These are phyloP conservation scores for Kwoniella shandongensis DNA, from an alignment of 768 basidiomycete genomes.

Conservation along the genomic window DNA sequence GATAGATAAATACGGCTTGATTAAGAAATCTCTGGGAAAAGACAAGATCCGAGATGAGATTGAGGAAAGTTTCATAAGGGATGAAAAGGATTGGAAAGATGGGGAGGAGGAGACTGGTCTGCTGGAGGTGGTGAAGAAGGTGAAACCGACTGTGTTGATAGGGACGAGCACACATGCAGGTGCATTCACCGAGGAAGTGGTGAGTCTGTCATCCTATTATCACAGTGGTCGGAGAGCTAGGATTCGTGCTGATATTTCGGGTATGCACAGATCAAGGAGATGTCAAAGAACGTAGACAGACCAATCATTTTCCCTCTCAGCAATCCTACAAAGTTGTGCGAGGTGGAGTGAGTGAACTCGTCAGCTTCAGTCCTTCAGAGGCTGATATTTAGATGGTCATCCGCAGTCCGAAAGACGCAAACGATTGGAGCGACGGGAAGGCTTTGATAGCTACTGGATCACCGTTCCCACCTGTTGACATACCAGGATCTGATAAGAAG, in stretches of 20 bases:
- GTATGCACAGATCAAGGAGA: slow-evolving; percentile 48
- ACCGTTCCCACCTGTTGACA: slow-evolving; percentile 70
- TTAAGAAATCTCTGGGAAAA: slow-evolving; percentile 59
- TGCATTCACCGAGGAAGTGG: slow-evolving; percentile 73
- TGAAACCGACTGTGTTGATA: slow-evolving; percentile 78
- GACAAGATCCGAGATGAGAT: slow-evolving; percentile 56
- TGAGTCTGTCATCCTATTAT: slow-evolving; percentile 50
- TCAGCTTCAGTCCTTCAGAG: neutral
- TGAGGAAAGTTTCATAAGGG: slow-evolving; percentile 60
- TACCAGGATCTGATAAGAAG: slow-evolving; percentile 38
- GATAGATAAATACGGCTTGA: slow-evolving; percentile 67
- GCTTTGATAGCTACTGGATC: slow-evolving; percentile 82
- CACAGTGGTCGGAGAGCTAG: neutral
- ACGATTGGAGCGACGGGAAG: slow-evolving; percentile 70
- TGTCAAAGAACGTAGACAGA: slow-evolving; percentile 68
- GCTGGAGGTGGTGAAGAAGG: slow-evolving; percentile 67
- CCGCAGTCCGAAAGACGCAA: slow-evolving; percentile 39
- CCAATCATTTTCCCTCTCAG: slow-evolving; percentile 83
- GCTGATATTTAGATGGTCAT: slow-evolving; percentile 9
- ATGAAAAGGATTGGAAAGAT: slow-evolving; percentile 59
- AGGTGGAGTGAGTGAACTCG: slow-evolving; percentile 52
- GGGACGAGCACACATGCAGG: slow-evolving; percentile 77
- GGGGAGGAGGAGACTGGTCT: slow-evolving; percentile 54
- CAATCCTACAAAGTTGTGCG: slow-evolving; percentile 75
- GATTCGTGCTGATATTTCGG: neutral